These are phyloP conservation scores for Boletus subparvulus DNA, from an alignment of 768 basidiomycete species.

Conservation along the genomic window DNA sequence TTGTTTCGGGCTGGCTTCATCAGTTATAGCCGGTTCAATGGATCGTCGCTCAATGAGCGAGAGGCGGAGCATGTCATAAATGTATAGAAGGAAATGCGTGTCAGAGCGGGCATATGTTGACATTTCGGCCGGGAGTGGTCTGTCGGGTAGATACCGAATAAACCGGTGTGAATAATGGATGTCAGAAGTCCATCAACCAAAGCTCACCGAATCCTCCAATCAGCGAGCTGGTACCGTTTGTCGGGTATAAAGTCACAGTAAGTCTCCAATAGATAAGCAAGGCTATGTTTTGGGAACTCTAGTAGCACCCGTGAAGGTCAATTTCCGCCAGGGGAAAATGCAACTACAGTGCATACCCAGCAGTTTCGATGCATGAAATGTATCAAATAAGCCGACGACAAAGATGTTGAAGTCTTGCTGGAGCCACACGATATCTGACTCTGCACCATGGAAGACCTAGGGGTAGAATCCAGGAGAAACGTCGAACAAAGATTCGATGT, in stretches of 20 bases:
- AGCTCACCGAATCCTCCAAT: constrained; percentile 88
- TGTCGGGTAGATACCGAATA: constrained; percentile 15
- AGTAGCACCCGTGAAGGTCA: neutral
- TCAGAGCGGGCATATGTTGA: constrained; percentile 90
- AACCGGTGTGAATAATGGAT: neutral
- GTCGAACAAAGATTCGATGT: neutral
- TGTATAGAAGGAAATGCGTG: constrained; percentile 91
- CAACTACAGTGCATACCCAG: constrained; percentile 48
- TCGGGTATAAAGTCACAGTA: constrained; percentile 90
- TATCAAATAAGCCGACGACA: constrained; percentile 96
- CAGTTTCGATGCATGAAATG: constrained; percentile 88
- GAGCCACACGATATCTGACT: constrained; percentile 93
- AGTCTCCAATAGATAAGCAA: constrained; percentile 81
- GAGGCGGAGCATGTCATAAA: constrained; percentile 89
- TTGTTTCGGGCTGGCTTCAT: constrained; percentile 11
- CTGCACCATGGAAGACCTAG: constrained; percentile 92
- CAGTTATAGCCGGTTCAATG: constrained; percentile 28
- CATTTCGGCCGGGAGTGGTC: constrained; percentile 88
- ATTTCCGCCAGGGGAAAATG: neutral
- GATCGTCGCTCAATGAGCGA: constrained; percentile 74
- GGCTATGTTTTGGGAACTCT: constrained; percentile 84
- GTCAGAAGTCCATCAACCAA: neutral
- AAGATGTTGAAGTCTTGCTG: constrained; percentile 95
- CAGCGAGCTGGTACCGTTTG: constrained; percentile 95
- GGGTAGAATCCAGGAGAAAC: neutral